Evolutionary conservation across 495 filamentous ascomycete genomes (phyloP), one percentile per base, ranked within the genome.

Genomic region (Diplogelasinospora grovesii): DNA sequence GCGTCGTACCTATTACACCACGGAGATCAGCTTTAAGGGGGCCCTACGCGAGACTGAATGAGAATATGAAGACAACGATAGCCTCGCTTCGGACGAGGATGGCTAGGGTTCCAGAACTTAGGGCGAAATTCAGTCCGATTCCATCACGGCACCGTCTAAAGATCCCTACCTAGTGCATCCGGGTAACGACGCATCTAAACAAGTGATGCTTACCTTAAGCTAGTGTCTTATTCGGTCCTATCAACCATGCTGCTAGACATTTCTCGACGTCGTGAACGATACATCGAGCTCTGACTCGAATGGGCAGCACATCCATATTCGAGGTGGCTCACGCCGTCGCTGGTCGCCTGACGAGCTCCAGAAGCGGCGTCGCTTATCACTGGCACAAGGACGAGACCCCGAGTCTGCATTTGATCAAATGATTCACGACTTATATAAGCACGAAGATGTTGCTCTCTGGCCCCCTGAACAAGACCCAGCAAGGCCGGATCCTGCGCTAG

Each of bases 1-100:
- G 39, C 64, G 69, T 27, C 76, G 84, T 22, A 85, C 79, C 1
- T 86, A 81, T 56, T 89, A 89, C 57, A 77, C 64, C 4, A 75
- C 78, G 4, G 54, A 71, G 13, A 64, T 86, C 9, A 48, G 52
- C 14, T 81, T 80, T 23, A 65, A 67, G 9, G 48, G 3, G 6
- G 18, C 26, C 7, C n/a, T 14, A 2, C 10, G 22, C 10, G 16
- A 25, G 5, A n/a, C n/a, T n/a, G n/a, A n/a, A n/a, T n/a, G n/a
- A n/a, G 8, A 21, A n/a, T n/a, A n/a, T n/a, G n/a, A n/a, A n/a
- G n/a, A n/a, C n/a, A n/a, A n/a, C n/a, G n/a, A n/a, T n/a, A n/a
- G n/a, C n/a, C n/a, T n/a, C n/a, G n/a, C n/a, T n/a, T n/a, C n/a
- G n/a, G n/a, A n/a, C n/a, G n/a, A n/a, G n/a, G n/a, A n/a, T n/a